Percentiles rank a stretch among this genome's conserved stretches.
phyloP scores from a whole-genome alignment of 176 grass and related monocot genomes.

The Melocanna baccifera region DNA sequence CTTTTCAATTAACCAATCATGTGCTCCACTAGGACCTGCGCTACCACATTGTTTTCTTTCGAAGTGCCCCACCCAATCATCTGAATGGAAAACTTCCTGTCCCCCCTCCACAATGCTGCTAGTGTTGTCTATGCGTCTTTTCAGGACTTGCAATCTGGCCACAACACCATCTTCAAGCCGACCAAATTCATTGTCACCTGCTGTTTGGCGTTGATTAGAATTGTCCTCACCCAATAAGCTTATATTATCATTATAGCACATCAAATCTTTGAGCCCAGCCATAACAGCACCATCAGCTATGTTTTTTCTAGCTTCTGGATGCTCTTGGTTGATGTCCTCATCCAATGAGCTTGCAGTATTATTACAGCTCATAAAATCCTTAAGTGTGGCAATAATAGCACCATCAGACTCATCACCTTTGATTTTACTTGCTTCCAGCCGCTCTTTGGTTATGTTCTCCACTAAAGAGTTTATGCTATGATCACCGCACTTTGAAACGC shows the following conservation, averaged over 20 bases:
- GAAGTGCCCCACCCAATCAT: not conserved
- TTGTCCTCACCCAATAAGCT: not conserved
- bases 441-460: slow-evolving; percentile 11
- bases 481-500: not conserved
- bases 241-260: not conserved
- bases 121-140: slow-evolving; percentile 24
- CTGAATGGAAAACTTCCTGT: not conserved
- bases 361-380: slow-evolving; percentile 9
- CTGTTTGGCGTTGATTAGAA: not conserved
- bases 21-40: not conserved
- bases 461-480: slow-evolving; percentile 16
- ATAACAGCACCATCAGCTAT: slow-evolving; percentile 2
- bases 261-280: slow-evolving; percentile 12
- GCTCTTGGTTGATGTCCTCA: not conserved
- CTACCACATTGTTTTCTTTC: not conserved
- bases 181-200: not conserved
- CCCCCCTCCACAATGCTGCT: not conserved
- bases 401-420: slow-evolving; percentile 10
- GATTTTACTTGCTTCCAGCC: slow-evolving; percentile 5
- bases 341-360: not conserved
- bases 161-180: slow-evolving; percentile 37
- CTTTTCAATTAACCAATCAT: not conserved
- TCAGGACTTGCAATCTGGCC: slow-evolving; percentile 39
- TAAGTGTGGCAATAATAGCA: not conserved
- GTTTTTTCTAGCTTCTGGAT: not conserved